phyloP scores from a whole-genome alignment of 129 eudicot genomes.

The Tagetes patula region DNA sequence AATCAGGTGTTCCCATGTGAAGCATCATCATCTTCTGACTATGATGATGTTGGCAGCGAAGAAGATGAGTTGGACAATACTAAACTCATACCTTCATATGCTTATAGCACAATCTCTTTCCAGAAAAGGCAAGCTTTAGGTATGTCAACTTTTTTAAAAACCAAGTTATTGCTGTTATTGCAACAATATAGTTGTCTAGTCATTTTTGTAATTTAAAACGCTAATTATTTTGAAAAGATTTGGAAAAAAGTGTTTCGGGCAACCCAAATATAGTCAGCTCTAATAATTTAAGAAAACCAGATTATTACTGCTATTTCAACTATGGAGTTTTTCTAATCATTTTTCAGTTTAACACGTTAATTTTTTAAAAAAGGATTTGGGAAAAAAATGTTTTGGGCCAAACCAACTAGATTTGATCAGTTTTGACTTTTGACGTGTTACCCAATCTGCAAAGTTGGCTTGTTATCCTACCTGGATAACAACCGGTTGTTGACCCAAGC shows the following conservation, averaged over 20 bases:
- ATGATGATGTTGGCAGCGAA: conserved; percentile 65
- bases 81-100: conserved; percentile 53
- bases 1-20: conserved; percentile 25
- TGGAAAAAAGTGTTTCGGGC: not conserved
- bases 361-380: too few species aligned
- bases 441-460: not conserved
- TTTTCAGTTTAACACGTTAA: not conserved
- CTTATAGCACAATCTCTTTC: conserved; percentile 60
- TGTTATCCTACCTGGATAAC: not conserved
- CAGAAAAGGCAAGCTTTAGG: conserved; percentile 83
- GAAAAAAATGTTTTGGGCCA: not conserved
- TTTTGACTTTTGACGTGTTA: not conserved
- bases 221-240: not conserved
- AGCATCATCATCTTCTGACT: conserved; percentile 45
- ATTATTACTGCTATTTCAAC: not conserved
- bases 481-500: not conserved
- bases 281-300: not conserved
- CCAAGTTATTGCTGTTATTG: not conserved
- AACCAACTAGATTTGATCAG: not conserved
- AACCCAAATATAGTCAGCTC: not conserved
- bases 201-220: not conserved
- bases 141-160: not conserved
- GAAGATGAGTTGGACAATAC: conserved; percentile 72
- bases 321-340: not conserved
- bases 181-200: not conserved